Conservation (phyloP, 352 stramenopile species). For the Phytophthora multivora region DNA sequence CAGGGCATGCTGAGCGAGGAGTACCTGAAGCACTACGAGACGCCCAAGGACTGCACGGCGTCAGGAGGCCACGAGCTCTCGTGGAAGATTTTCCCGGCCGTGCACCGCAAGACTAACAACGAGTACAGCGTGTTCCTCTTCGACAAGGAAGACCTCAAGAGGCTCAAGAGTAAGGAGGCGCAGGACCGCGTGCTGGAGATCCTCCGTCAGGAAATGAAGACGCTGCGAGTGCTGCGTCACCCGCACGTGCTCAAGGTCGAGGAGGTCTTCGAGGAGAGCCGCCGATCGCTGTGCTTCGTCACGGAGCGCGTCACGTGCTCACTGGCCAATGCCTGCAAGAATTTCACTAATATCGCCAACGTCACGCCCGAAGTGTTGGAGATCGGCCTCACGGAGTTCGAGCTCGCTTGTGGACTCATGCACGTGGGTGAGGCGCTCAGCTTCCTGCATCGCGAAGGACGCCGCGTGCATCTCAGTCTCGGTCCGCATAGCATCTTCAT, state of each 20-base stretch:
- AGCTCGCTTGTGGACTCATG: slow-evolving; percentile 88
- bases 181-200: slow-evolving; percentile 89
- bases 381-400: slow-evolving; percentile 89
- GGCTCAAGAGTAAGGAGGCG: slow-evolving; percentile 83
- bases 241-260: slow-evolving; percentile 91
- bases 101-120: slow-evolving; percentile 77
- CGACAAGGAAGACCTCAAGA: slow-evolving; percentile 87
- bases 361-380: slow-evolving; percentile 88
- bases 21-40: slow-evolving; percentile 88
- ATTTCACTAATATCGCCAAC: slow-evolving; percentile 87
- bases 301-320: slow-evolving; percentile 91
- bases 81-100: slow-evolving; percentile 86
- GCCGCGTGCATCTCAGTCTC: slow-evolving; percentile 87
- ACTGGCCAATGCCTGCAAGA: slow-evolving; percentile 90
- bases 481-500: slow-evolving; percentile 91
- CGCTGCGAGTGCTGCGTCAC: slow-evolving; percentile 81
- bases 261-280: slow-evolving; percentile 89
- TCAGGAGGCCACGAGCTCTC: slow-evolving; percentile 82
- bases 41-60: slow-evolving; percentile 82
- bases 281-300: slow-evolving; percentile 88
- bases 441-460: slow-evolving; percentile 89
- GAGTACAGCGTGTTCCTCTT: slow-evolving; percentile 90
- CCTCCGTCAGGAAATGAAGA: slow-evolving; percentile 90
- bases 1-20: slow-evolving; percentile 82
- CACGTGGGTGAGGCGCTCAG: slow-evolving; percentile 90